Percentiles rank a stretch among this genome's conserved stretches.
phyloP scores from a whole-genome alignment of 164 flowering plant species.

The Stephania cephalantha region DNA sequence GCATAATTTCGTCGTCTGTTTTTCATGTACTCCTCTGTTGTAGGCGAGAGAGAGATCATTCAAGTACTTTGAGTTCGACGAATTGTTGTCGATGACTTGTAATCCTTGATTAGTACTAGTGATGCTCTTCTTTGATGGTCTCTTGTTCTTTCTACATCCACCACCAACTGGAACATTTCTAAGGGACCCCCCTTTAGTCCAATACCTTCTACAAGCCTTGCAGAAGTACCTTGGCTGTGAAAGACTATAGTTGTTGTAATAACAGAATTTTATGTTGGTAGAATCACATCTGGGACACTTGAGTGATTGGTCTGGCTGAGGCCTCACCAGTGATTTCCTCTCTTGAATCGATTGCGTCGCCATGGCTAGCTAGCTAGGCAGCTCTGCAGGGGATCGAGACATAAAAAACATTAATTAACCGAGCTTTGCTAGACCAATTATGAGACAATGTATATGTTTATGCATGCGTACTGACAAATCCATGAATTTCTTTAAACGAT shows the following conservation, averaged over 20 bases:
- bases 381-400: no score
- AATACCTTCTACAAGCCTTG: slow-evolving; percentile 85
- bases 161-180: slow-evolving; percentile 97
- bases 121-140: slow-evolving; percentile 21
- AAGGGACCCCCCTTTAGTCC: slow-evolving; percentile 97
- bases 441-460: no score
- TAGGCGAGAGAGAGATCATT: slow-evolving; percentile 55
- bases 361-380: slow-evolving; percentile 25
- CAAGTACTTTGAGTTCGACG: slow-evolving; percentile 25
- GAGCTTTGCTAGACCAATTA: no score
- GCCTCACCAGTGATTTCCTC: slow-evolving; percentile 39
- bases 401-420: no score
- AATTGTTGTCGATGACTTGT: slow-evolving; percentile 12
- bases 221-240: slow-evolving; percentile 95
- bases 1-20: slow-evolving; percentile 53
- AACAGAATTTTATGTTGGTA: slow-evolving; percentile 83
- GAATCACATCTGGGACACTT: slow-evolving; percentile 98
- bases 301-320: slow-evolving; percentile 63
- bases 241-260: slow-evolving; percentile 97
- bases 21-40: slow-evolving; percentile 21
- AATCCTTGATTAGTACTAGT: background rate
- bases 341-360: slow-evolving; percentile 36
- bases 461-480: no score
- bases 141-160: slow-evolving; percentile 83
- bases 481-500: no score